phyloP scores from a whole-genome alignment of 2,329 filamentous ascomycete genomes.

The Aspergillus sp. region DNA sequence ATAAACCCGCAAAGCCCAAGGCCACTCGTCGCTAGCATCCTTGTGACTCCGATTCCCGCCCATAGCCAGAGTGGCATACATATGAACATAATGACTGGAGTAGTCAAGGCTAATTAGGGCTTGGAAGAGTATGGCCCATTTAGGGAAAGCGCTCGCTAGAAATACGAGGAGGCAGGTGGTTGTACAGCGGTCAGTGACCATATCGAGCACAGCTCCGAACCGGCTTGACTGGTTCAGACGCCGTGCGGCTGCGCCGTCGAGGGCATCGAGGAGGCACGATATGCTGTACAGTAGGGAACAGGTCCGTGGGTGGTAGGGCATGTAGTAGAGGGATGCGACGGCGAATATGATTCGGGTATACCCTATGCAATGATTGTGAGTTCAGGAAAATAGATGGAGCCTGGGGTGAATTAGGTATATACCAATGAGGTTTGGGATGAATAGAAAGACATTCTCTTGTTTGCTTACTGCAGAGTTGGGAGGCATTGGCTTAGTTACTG shows the following conservation, averaged over 20 bases:
- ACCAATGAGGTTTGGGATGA: constrained; percentile 82
- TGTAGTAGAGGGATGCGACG: constrained; percentile 93
- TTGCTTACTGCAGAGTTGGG: neutral
- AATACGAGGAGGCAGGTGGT: constrained; percentile 94
- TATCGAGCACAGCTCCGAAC: constrained; percentile 95
- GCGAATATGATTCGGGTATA: constrained; percentile 78
- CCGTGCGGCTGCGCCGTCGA: constrained; percentile 88
- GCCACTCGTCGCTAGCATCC: constrained; percentile 82
- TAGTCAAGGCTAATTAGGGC: constrained; percentile 87
- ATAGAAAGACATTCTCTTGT: constrained; percentile 75
- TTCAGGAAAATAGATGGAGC: neutral
- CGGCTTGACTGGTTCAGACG: constrained; percentile 86
- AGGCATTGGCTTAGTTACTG: neutral
- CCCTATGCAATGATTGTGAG: constrained; percentile 48
- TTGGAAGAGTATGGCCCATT: constrained; percentile 93
- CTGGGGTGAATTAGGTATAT: constrained; percentile 28
- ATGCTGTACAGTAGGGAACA: constrained; percentile 84
- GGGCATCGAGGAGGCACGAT: constrained; percentile 90
- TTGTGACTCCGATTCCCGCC: constrained; percentile 85
- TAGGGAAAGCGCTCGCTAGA: constrained; percentile 87
- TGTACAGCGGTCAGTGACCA: constrained; percentile 98
- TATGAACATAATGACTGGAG: constrained; percentile 97
- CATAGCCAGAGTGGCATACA: constrained; percentile 93
- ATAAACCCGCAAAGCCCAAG: constrained; percentile 82
- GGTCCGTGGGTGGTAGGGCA: constrained; percentile 96